Base-by-base conservation (phyloP, 306 rosid species). In the Senna tora region DNA sequence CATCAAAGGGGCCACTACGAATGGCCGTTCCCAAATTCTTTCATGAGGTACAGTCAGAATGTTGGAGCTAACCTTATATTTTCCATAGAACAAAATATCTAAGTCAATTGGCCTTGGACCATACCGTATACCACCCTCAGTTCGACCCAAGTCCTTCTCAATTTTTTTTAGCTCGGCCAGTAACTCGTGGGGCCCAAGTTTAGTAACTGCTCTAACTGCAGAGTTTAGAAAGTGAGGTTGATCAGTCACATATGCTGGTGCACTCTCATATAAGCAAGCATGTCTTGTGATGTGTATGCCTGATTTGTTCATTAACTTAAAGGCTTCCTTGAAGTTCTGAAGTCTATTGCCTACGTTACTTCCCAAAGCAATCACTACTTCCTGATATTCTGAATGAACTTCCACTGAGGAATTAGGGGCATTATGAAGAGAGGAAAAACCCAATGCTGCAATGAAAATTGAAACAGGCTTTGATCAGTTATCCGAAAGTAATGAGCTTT, bases 31-130 rank as follows among this genome's bases (percentile, higher is more conserved):
- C 99, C 97, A 89, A 71, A 89, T 91, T 84, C 93, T 86, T 85
- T 91, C 96, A 54, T 94, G 96, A 41, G 99, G 97, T 63, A 94
- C 72, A 0, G 74, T 82, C 64, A 94, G 96, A 63, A 84, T 75
- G 60, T 86, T 85, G 19, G 96, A 91, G 28, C 78, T 76, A 38
- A 91, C 84, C 81, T 79, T 80, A 47, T 61, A 82, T 78, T 84
- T 91, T 64, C 96, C 99, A 58, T 91, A 89, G 72, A 94, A 94
- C 75, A 94, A 78, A 69, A 94, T 86, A 79, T 94, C 99, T 39
- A 89, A 82, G 86, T 94, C 99, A 62, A 89, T 91, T 53, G 95
- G 95, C 77, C 97, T 86, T 45, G 97, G 99, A 67, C 99, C 99
- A 70, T 87, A 94, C 84, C 96, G 84, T 80, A 91, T 82, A 45